Evolutionary conservation across 257 asterid species (phyloP), one percentile per base, ranked within the genome.

Genomic region (Ehretia macrophylla): DNA sequence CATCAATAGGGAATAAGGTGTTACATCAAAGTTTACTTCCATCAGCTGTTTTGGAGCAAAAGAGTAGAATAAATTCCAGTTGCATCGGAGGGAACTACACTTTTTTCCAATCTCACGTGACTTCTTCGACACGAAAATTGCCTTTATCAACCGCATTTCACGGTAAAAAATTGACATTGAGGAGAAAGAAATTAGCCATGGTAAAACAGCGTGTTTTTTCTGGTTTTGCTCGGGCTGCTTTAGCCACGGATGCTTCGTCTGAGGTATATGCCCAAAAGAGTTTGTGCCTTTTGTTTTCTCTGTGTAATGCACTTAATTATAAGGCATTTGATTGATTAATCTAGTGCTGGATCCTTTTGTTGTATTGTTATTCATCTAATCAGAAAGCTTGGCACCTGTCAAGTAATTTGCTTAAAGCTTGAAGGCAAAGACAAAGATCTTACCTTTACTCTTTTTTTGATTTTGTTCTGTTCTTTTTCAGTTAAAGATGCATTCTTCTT

Each of bases 1-100:
- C 69, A 69, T 52, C 90, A 37, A 63, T 89, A 35, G 82, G 97
- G 88, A 87, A 87, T 82, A 85, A 82, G 77, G 80, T 83, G 86
- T 73, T 81, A 79, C 86, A 75, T 69, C 94, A 72, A 81, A 79
- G 83, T 71, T 80, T 72, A 44, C 84, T 78, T 75, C 77, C 89
- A 61, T 75, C 85, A 5, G 71, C 76, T 17, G 79, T 84, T 20
- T 65, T 79, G 55, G 84, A 85, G 71, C 76, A 78, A 65, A 83
- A 78, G 68, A 76, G 78, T 72, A 81, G 88, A 80, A 83, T 79
- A 66, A 77, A 75, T 79, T 81, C 83, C 53, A 37, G 81, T 66
- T 81, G 78, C 68, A 61, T 68, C 70, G 75, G 89, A 57, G 83
- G 95, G 52, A 92, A 80, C 37, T 32, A 22, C 72, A 60, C 95